Percentiles rank a stretch among this genome's conserved stretches.
Conservation (phyloP, 805 yeast genomes). For the Zygosaccharomyces kombuchaensis region DNA sequence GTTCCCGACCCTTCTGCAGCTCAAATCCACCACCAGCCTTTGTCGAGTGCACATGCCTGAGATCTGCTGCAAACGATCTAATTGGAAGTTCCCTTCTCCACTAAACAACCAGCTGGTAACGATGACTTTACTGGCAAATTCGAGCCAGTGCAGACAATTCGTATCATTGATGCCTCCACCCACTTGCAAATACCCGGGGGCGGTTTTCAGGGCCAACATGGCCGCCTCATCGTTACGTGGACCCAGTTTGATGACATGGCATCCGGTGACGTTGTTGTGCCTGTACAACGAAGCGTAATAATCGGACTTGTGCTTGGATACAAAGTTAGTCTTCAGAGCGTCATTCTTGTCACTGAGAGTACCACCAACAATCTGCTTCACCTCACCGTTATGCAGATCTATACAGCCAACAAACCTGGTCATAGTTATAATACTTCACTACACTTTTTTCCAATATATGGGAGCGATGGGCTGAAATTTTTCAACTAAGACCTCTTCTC, state of each 20-base stretch:
- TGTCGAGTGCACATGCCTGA: conserved; percentile 56
- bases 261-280: conserved; percentile 55
- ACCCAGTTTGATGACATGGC: conserved; percentile 93
- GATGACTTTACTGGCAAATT: conserved; percentile 78
- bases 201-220: conserved; percentile 59
- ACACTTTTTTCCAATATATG: conserved; percentile 4
- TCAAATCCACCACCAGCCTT: conserved; percentile 78
- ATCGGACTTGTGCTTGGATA: conserved; percentile 67
- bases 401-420: conserved; percentile 91
- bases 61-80: conserved; percentile 49
- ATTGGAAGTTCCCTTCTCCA: conserved; percentile 44
- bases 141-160: conserved; percentile 78
- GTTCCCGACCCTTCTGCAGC: conserved; percentile 55
- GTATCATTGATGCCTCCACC: conserved; percentile 86
- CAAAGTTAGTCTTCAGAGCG: conserved; percentile 64
- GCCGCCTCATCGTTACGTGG: conserved; percentile 82
- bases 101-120: conserved; percentile 85
- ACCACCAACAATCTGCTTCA: conserved; percentile 96
- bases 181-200: conserved; percentile 74
- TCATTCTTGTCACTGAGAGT: conserved; percentile 52
- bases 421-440: conserved; percentile 41
- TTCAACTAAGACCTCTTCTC: not conserved
- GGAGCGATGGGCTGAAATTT: conserved; percentile 10
- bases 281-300: conserved; percentile 71
- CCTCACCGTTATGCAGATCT: conserved; percentile 91